Evolutionary conservation across 2,329 filamentous ascomycete genomes (phyloP).

Genomic region (Colletotrichum godetiae): DNA sequence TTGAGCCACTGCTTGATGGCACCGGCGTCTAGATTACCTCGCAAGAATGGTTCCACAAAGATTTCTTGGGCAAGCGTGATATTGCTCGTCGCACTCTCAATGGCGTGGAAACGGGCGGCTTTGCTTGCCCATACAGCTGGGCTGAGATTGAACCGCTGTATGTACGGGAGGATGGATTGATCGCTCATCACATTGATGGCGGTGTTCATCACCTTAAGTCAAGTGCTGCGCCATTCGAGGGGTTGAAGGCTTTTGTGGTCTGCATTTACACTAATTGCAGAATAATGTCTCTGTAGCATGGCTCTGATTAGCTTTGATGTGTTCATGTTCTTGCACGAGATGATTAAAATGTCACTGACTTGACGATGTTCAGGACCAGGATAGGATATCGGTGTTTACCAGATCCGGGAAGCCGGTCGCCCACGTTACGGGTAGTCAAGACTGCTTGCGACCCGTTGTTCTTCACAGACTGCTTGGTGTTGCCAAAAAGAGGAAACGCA

Average conservation of each 20-base stretch:
- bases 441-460: neutral
- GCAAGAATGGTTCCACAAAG: no score
- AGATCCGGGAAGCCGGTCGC: neutral
- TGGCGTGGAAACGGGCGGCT: no score
- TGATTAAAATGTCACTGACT: neutral
- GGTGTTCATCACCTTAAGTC: neutral
- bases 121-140: neutral
- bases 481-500: neutral
- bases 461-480: neutral
- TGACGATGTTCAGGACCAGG: neutral
- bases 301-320: no score
- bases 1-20: no score
- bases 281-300: neutral
- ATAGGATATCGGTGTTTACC: neutral
- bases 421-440: neutral
- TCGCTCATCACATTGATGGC: neutral
- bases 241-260: neutral
- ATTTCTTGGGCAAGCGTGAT: no score
- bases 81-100: no score
- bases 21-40: no score
- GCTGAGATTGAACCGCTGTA: neutral
- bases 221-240: neutral
- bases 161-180: neutral
- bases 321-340: no score
- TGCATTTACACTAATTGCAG: neutral